Conservation (phyloP, 768 basidiomycete genomes). For the Boletales sp. region DNA sequence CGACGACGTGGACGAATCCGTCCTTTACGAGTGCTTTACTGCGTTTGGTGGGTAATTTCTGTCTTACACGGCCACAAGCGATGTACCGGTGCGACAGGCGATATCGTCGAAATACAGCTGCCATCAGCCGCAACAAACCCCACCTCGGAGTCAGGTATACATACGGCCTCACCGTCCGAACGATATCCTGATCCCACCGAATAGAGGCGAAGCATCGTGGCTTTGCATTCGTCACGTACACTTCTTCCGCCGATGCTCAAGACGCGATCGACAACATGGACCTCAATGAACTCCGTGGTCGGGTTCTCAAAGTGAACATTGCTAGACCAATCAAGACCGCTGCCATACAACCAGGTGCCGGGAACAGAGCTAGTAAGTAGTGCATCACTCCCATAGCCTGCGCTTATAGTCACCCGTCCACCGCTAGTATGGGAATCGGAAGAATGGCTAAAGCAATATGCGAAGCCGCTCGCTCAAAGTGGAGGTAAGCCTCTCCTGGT, state of each 20-base stretch:
- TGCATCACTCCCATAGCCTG: slow-evolving; percentile 1
- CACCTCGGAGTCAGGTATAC: slow-evolving; percentile 53
- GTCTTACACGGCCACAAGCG: neutral
- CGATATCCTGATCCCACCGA: neutral
- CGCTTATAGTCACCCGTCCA: neutral
- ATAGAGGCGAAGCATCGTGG: slow-evolving; percentile 83
- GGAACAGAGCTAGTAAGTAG: slow-evolving; percentile 72
- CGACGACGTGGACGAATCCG: slow-evolving; percentile 78
- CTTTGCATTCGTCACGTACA: slow-evolving; percentile 89
- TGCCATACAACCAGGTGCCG: slow-evolving; percentile 48
- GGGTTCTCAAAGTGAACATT: slow-evolving; percentile 77
- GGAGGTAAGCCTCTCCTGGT: slow-evolving; percentile 49
- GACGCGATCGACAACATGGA: slow-evolving; percentile 99
- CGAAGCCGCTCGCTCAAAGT: slow-evolving; percentile 71
- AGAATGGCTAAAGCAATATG: slow-evolving; percentile 84
- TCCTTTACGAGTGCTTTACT: slow-evolving; percentile 76
- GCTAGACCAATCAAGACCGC: slow-evolving; percentile 79
- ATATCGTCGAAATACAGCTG: slow-evolving; percentile 88
- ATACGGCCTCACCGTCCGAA: neutral
- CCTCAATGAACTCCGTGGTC: slow-evolving; percentile 80
- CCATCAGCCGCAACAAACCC: slow-evolving; percentile 77
- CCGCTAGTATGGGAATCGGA: slow-evolving; percentile 90
- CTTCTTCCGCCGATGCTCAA: slow-evolving; percentile 78
- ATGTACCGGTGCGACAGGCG: slow-evolving; percentile 49
- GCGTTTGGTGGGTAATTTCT: slow-evolving; percentile 67